These are phyloP conservation scores for Naegleria lovaniensis DNA, from an alignment of 208 protist species.

Conservation along the genomic window DNA sequence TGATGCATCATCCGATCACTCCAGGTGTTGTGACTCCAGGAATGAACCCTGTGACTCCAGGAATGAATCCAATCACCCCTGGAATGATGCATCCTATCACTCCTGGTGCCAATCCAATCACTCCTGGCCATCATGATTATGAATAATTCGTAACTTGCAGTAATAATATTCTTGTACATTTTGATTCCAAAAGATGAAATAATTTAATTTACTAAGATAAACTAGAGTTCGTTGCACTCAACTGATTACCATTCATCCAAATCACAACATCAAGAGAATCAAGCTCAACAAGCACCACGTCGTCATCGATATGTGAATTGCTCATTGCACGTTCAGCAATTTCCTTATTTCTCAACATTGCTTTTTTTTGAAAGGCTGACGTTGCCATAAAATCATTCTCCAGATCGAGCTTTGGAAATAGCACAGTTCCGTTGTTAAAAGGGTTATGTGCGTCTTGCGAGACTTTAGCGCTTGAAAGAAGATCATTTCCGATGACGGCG, in stretches of 20 bases:
- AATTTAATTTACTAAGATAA: background rate
- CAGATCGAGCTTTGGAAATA: too few relatives aligned
- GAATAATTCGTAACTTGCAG: background rate
- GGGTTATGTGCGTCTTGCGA: too few relatives aligned
- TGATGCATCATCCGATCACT: background rate
- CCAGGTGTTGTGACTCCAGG: background rate
- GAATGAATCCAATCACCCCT: background rate
- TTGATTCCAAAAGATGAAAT: too few relatives aligned
- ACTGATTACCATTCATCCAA: background rate
- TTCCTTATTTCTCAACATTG: too few relatives aligned
- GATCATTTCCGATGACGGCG: too few relatives aligned
- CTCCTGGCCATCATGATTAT: background rate
- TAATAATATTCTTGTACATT: background rate
- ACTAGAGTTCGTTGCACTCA: background rate
- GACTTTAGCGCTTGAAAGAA: too few relatives aligned
- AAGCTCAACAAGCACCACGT: background rate
- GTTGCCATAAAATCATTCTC: too few relatives aligned
- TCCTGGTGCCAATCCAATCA: background rate
- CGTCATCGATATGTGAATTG: background rate
- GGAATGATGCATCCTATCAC: background rate
- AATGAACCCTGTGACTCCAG: background rate
- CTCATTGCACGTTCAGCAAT: too few relatives aligned
- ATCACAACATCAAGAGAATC: background rate
- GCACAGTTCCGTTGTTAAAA: too few relatives aligned
- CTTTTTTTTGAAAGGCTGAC: too few relatives aligned